Conservation (phyloP, 441 rosid genomes). For the Euphorbia neoarborescens region DNA sequence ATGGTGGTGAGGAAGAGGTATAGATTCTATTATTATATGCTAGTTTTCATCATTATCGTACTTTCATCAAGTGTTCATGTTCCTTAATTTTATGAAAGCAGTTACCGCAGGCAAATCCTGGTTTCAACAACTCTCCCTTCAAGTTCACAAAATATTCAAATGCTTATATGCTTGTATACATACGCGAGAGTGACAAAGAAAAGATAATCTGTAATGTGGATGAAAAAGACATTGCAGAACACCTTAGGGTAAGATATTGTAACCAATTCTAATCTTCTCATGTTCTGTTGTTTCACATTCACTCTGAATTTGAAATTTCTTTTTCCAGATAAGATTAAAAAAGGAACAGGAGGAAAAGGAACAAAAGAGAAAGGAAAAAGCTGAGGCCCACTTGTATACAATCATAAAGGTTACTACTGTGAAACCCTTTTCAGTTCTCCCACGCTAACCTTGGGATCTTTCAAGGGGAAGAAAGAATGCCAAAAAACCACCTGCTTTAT, state of each 20-base stretch:
- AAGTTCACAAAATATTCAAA: slow-evolving; percentile 89
- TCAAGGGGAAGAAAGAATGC: not conserved
- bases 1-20: slow-evolving; percentile 99
- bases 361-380: slow-evolving; percentile 73
- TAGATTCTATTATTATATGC: not conserved
- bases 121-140: slow-evolving; percentile 78
- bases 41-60: slow-evolving; percentile 6
- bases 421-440: not conserved
- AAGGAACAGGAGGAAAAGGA: slow-evolving; percentile 91
- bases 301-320: not conserved
- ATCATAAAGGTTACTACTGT: slow-evolving; percentile 53
- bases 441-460: not conserved
- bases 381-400: slow-evolving; percentile 83
- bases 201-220: slow-evolving; percentile 87
- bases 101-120: slow-evolving; percentile 85
- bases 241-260: slow-evolving; percentile 57
- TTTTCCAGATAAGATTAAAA: slow-evolving; percentile 63
- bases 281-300: not conserved
- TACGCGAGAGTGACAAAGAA: slow-evolving; percentile 87
- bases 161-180: slow-evolving; percentile 96
- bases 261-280: not conserved
- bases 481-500: not conserved
- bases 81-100: slow-evolving; percentile 27
- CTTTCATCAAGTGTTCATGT: slow-evolving; percentile 11
- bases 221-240: slow-evolving; percentile 95